Conservation (phyloP, 208 protist species). For the Trypanosoma vivax region DNA sequence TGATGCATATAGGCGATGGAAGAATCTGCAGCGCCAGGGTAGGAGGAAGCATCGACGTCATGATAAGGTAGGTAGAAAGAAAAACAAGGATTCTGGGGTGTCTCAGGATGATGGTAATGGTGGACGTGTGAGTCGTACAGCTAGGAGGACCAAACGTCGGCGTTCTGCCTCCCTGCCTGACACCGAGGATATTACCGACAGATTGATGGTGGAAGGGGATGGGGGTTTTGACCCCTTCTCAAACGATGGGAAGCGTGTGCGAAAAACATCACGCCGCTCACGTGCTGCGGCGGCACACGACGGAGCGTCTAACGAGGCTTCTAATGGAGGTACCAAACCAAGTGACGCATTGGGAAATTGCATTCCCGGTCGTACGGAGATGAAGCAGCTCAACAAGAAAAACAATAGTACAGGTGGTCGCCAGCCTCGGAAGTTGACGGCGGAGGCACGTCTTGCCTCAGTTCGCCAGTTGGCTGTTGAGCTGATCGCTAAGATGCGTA, state of each 20-base stretch:
- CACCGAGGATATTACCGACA: too few relatives aligned
- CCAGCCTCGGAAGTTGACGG: conserved; percentile 11
- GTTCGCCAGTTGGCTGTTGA: conserved; percentile 4
- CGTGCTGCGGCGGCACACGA: too few relatives aligned
- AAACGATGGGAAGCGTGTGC: too few relatives aligned
- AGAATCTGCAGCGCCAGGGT: conserved; percentile 33
- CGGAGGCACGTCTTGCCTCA: conserved; percentile 9
- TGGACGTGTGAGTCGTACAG: too few relatives aligned
- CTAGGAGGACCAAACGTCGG: background rate
- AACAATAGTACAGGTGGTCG: background rate
- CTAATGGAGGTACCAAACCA: too few relatives aligned
- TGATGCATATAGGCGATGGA: conserved; percentile 68
- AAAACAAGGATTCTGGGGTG: background rate
- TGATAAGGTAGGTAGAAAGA: conserved; percentile 7
- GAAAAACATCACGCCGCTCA: too few relatives aligned
- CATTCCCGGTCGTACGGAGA: background rate
- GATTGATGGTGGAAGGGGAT: too few relatives aligned
- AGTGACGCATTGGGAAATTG: background rate
- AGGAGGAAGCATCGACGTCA: conserved; percentile 20
- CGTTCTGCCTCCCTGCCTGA: too few relatives aligned
- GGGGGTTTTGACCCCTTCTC: too few relatives aligned
- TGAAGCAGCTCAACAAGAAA: background rate
- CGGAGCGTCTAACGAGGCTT: too few relatives aligned
- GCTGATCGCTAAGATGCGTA: conserved; percentile 19
- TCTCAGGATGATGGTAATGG: too few relatives aligned